A percentile compares a stretch with the other conserved stretches of the same genome.
These are phyloP conservation scores for Plectosphaerella cucumerina DNA, from an alignment of 2,329 filamentous ascomycete genomes.

Conservation along the genomic window DNA sequence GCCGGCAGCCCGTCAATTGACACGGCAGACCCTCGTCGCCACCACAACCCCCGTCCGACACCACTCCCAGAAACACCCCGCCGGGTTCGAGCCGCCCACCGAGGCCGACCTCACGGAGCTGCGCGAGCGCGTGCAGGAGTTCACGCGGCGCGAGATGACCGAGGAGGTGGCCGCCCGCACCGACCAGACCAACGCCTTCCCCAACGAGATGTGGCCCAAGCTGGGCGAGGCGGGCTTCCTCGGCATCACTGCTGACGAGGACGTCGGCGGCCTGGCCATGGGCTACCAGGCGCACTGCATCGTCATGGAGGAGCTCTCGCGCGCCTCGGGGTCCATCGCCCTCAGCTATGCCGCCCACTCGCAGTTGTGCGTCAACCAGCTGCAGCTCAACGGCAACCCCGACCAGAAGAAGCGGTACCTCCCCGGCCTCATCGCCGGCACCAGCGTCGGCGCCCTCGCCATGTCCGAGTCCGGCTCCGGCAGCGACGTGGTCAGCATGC, in stretches of 20 bases:
- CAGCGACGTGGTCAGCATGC: conserved; percentile 94
- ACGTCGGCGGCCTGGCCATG: conserved; percentile 83
- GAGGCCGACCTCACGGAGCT: conserved; percentile 74
- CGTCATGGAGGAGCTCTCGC: conserved; percentile 90
- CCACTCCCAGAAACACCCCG: conserved; percentile 56
- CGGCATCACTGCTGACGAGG: conserved; percentile 89
- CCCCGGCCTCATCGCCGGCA: conserved; percentile 75
- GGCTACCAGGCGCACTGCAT: conserved; percentile 96
- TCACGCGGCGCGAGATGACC: conserved; percentile 81
- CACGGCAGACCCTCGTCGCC: conserved; percentile 12
- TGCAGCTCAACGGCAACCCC: conserved; percentile 79
- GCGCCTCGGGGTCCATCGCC: conserved; percentile 78
- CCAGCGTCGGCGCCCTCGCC: conserved; percentile 79
- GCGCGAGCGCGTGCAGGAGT: conserved; percentile 81
- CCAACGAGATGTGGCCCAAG: conserved; percentile 87
- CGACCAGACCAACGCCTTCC: conserved; percentile 86
- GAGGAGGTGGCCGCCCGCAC: conserved; percentile 77
- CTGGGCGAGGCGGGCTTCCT: conserved; percentile 87
- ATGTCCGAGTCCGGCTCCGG: conserved; percentile 94
- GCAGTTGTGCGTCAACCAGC: conserved; percentile 93
- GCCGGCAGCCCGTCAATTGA: conserved; percentile 20
- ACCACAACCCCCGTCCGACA: conserved; percentile 31
- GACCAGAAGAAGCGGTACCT: conserved; percentile 80
- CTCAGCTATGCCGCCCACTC: conserved; percentile 95
- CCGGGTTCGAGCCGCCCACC: conserved; percentile 64